Conservation (phyloP, 1,284 basidiomycete species). For the Vanrija humicola region DNA sequence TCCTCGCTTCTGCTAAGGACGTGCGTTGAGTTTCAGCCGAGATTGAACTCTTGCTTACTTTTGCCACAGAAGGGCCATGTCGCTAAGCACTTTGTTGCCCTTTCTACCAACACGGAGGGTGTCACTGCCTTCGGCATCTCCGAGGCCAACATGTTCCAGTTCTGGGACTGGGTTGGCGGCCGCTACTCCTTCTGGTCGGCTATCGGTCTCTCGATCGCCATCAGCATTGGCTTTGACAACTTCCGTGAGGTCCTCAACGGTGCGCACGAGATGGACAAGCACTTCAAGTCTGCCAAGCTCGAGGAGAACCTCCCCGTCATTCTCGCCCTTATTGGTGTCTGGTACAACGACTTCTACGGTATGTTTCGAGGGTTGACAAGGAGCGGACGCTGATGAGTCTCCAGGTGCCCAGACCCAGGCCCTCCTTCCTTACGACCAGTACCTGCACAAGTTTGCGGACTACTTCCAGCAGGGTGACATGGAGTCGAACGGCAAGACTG, state of each 20-base stretch:
- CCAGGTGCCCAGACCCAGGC: constrained; percentile 77
- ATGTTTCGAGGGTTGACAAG: constrained; percentile 12
- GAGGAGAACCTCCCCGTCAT: constrained; percentile 91
- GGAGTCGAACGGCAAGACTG: constrained; percentile 97
- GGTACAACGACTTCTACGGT: constrained; percentile 99
- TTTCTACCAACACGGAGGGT: constrained; percentile 91
- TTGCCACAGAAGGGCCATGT: constrained; percentile 68
- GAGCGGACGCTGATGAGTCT: too few relatives aligned
- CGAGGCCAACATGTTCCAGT: constrained; percentile 95
- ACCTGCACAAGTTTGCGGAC: constrained; percentile 97
- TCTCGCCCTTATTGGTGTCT: constrained; percentile 86
- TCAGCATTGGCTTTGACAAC: constrained; percentile 90
- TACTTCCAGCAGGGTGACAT: constrained; percentile 99
- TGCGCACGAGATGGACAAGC: constrained; percentile 96
- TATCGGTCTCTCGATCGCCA: constrained; percentile 89
- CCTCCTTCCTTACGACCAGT: constrained; percentile 95
- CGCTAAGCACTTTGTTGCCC: constrained; percentile 97
- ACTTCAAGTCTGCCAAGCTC: constrained; percentile 83
- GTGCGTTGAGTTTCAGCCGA: constrained; percentile 34
- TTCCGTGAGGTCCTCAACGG: constrained; percentile 86
- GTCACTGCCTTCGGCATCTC: constrained; percentile 95
- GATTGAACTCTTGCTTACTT: neutral
- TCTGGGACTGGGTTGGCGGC: constrained; percentile 99
- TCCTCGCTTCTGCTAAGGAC: constrained; percentile 77
- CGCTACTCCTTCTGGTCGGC: constrained; percentile 98